A percentile compares a stretch with the other conserved stretches of the same genome.
Conservation (phyloP, 371 early-diverging fungal species). For the Batkoa obscura region DNA sequence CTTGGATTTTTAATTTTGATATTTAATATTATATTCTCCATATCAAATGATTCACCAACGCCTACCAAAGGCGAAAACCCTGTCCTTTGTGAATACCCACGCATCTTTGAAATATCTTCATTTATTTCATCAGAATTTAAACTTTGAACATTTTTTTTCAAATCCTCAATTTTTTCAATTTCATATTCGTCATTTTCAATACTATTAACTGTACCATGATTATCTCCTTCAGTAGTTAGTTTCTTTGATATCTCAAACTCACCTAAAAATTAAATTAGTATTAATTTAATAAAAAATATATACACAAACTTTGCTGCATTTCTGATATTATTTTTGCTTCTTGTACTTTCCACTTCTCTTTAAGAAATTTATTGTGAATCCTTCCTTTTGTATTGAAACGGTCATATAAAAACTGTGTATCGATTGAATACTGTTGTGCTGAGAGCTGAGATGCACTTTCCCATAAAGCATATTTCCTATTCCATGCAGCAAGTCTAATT, state of each 20-base stretch:
- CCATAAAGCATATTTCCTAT: neutral
- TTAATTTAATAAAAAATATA: neutral
- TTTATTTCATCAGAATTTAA: too few species aligned
- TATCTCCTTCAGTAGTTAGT: neutral
- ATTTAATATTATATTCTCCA: too few species aligned
- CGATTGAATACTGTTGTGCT: neutral
- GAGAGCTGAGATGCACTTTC: neutral
- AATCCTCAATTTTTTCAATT: neutral
- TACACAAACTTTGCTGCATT: neutral
- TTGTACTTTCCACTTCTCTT: neutral
- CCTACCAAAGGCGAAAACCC: too few species aligned
- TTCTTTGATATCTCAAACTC: neutral
- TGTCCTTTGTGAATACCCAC: too few species aligned
- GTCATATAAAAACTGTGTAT: neutral
- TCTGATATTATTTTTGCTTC: neutral
- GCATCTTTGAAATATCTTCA: too few species aligned
- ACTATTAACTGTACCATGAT: neutral
- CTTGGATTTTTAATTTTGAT: too few species aligned
- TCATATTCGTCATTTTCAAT: neutral
- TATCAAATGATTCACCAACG: too few species aligned
- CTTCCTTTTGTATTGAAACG: neutral
- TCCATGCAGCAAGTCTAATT: neutral
- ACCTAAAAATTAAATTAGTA: neutral
- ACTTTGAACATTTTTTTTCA: neutral
- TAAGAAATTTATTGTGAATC: neutral